Evolutionary conservation across 257 asterid species (phyloP).

Genomic region (Sherardia arvensis): DNA sequence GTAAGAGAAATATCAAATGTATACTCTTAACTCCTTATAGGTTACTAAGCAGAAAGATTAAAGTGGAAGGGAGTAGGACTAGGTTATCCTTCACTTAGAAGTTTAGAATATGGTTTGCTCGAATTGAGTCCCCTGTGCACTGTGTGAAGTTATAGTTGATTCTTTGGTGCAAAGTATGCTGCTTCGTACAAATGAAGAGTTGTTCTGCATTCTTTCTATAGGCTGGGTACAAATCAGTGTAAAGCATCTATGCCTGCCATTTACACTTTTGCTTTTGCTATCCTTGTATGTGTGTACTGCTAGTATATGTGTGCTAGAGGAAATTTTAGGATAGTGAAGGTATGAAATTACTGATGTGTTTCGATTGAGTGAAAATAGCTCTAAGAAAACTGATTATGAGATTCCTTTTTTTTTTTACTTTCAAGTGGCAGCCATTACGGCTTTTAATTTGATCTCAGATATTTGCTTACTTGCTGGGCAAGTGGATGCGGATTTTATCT

Average conservation of each 20-base stretch:
- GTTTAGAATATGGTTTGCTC: not conserved
- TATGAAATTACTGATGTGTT: not conserved
- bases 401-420: not conserved
- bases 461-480: not conserved
- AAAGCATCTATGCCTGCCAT: not conserved
- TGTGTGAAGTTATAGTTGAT: not conserved
- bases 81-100: constrained; percentile 3
- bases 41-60: not conserved
- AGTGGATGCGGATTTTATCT: constrained; percentile 1
- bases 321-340: not conserved
- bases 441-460: not conserved
- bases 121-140: not conserved
- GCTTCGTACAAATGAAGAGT: not conserved
- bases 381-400: not conserved
- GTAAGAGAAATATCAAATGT: no score
- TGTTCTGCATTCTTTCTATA: not conserved
- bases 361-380: not conserved
- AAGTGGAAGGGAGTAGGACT: not conserved
- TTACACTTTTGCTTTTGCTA: not conserved
- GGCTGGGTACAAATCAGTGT: no score
- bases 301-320: not conserved
- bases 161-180: not conserved
- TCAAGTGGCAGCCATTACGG: constrained; percentile 7
- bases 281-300: not conserved
- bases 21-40: not conserved